Conservation (phyloP, 1,139 yeast genomes). For the Pichia sp. region DNA sequence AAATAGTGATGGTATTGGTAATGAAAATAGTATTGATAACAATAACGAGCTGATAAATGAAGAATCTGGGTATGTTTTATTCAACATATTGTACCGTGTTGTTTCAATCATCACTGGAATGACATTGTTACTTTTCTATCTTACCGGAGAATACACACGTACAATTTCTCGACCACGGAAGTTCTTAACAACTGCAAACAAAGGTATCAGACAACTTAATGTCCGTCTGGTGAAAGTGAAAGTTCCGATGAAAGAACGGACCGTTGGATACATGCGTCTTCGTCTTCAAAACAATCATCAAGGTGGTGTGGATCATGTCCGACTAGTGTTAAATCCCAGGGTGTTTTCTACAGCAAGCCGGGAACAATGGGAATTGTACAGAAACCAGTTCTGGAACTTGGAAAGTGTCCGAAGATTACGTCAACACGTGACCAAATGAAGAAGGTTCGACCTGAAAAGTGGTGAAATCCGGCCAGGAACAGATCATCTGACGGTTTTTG, state of each 20-base stretch:
- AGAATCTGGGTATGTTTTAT: slow-evolving; percentile 3
- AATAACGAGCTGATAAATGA: not conserved
- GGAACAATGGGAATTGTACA: slow-evolving; percentile 91
- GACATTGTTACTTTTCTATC: slow-evolving; percentile 68
- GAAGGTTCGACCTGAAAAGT: not conserved
- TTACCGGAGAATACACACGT: slow-evolving; percentile 84
- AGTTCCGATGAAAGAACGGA: slow-evolving; percentile 47
- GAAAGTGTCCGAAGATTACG: slow-evolving; percentile 67
- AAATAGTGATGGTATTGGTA: not conserved
- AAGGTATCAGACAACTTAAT: slow-evolving; percentile 79
- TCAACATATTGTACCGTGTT: slow-evolving; percentile 47
- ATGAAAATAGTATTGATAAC: not conserved
- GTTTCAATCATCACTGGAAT: slow-evolving; percentile 60
- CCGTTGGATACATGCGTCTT: slow-evolving; percentile 21
- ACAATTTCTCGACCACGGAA: slow-evolving; percentile 78
- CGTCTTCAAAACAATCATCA: slow-evolving; percentile 17
- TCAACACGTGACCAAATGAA: slow-evolving; percentile 3
- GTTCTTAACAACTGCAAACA: slow-evolving; percentile 74
- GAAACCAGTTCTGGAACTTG: slow-evolving; percentile 89
- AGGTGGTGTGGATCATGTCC: slow-evolving; percentile 50
- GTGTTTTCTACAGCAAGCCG: slow-evolving; percentile 76
- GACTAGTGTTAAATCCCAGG: slow-evolving; percentile 73
- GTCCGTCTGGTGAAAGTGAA: slow-evolving; percentile 68
- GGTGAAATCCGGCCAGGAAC: too few relatives aligned
- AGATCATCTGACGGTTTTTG: too few relatives aligned